Percentiles rank a stretch among this genome's conserved stretches.
Conservation (phyloP, 1,139 yeast genomes). For the Meyerozyma elateridarum region DNA sequence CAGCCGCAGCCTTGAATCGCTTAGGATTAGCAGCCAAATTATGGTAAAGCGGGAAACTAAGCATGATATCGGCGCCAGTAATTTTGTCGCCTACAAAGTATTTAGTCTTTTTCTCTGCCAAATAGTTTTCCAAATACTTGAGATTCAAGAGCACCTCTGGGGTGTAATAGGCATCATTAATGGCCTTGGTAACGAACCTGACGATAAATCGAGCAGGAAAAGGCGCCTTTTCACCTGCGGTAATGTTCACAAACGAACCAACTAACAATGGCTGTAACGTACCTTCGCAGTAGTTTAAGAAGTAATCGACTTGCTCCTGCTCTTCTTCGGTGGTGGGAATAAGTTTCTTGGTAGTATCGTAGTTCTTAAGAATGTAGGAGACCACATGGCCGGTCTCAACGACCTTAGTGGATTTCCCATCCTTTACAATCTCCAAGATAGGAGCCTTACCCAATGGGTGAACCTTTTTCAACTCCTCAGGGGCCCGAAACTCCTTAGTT, state of each 20-base stretch:
- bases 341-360: slow-evolving; percentile 25
- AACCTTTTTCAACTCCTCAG: slow-evolving; percentile 27
- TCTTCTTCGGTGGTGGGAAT: slow-evolving; percentile 22
- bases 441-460: slow-evolving; percentile 44
- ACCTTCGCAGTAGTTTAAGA: slow-evolving; percentile 38
- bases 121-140: slow-evolving; percentile 26
- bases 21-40: slow-evolving; percentile 16
- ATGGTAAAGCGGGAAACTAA: slow-evolving; percentile 30
- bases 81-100: slow-evolving; percentile 35
- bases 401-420: slow-evolving; percentile 17
- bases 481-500: slow-evolving; percentile 28
- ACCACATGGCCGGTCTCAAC: slow-evolving; percentile 40
- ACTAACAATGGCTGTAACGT: slow-evolving; percentile 33
- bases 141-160: slow-evolving; percentile 24
- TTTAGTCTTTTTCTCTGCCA: slow-evolving; percentile 21
- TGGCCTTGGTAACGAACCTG: slow-evolving; percentile 18
- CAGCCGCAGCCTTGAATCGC: slow-evolving; percentile 10
- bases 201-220: slow-evolving; percentile 24
- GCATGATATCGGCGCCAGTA: slow-evolving; percentile 37
- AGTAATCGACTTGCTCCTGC: slow-evolving; percentile 28
- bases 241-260: slow-evolving; percentile 23
- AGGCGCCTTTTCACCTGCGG: slow-evolving; percentile 28
- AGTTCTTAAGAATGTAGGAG: slow-evolving; percentile 26
- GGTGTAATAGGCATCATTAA: slow-evolving; percentile 25
- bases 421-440: slow-evolving; percentile 28